Percentiles rank a stretch among this genome's conserved stretches.
These are phyloP conservation scores for Linum trigynum DNA, from an alignment of 345 rosid genomes.

Conservation along the genomic window DNA sequence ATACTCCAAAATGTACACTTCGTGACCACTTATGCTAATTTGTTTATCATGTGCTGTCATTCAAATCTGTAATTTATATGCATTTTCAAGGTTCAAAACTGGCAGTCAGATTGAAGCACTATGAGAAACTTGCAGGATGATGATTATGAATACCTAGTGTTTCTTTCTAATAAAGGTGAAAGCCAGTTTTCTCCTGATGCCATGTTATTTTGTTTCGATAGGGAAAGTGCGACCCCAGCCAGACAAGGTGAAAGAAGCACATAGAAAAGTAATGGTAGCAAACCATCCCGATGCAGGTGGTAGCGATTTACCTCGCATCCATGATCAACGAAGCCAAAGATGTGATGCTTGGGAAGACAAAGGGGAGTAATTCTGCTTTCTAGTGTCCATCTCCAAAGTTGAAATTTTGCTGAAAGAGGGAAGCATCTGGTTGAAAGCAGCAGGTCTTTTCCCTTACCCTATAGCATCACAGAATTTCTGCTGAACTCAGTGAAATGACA, in stretches of 20 bases:
- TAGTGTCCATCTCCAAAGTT: slow-evolving; percentile 2
- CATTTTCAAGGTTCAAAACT: too few relatives aligned
- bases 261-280: slow-evolving; percentile 84
- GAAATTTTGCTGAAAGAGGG: too few relatives aligned
- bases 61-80: background rate
- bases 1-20: background rate
- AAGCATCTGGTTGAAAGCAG: too few relatives aligned
- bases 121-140: background rate
- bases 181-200: too few relatives aligned
- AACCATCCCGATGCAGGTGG: slow-evolving; percentile 94
- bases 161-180: too few relatives aligned
- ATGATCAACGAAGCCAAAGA: slow-evolving; percentile 89
- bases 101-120: too few relatives aligned
- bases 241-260: slow-evolving; percentile 81
- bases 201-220: slow-evolving; percentile 18
- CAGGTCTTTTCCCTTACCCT: too few relatives aligned
- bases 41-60: background rate
- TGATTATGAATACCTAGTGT: background rate
- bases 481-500: too few relatives aligned
- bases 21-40: background rate
- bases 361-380: slow-evolving; percentile 59
- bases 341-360: slow-evolving; percentile 66
- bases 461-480: too few relatives aligned
- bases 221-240: slow-evolving; percentile 55
- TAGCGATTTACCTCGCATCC: slow-evolving; percentile 80